Evolutionary conservation across 2,329 filamentous ascomycete genomes (phyloP), one percentile per base, ranked within the genome.

Genomic region (Ascochyta fabae): DNA sequence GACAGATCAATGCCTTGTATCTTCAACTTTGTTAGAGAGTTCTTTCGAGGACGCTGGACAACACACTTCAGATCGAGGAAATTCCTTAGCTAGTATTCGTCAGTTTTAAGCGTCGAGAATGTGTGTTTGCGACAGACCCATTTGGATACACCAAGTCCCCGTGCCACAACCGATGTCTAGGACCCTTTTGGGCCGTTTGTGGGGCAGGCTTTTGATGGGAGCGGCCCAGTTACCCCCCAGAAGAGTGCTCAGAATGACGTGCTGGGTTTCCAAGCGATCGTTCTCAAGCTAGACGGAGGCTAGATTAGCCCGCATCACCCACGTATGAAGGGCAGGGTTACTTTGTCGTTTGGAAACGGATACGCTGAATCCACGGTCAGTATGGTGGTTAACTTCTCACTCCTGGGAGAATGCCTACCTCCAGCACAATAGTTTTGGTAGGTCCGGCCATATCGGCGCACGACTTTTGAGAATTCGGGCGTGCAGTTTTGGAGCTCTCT

Each of bases 91-190:
- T 77, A 40, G 23, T 24, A 15, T 13, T 45, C 26, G 64, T 75
- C 50, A 75, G 66, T 51, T 22, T 23, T 16, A 3, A 15, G 53
- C n/a, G 19, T 27, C 10, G 23, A 34, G 10, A 23, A 16, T 22
- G 29, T 27, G 53, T 29, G 31, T 33, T 36, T 27, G 35, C 24
- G 34, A 66, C 73, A 6, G 66, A 78, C 76, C 77, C 67, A 79
- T 77, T 45, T 78, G 73, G 39, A 74, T 69, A 15, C 75, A 75
- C 77, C 77, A 79, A 53, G 68, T 72, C 5, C 77, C 77, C 4
- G 75, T 77, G 24, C 77, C 77, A 8, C 75, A 77, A 34, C 77
- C 77, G 54, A 79, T 76, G 58, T 79, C 77, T 22, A 78, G 59
- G 44, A 78, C 72, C 41, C 65, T 71, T 34, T 65, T 66, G 4